These are phyloP conservation scores for Aspergillus viridinutans DNA, from an alignment of 2,329 filamentous ascomycete genomes.

Conservation along the genomic window DNA sequence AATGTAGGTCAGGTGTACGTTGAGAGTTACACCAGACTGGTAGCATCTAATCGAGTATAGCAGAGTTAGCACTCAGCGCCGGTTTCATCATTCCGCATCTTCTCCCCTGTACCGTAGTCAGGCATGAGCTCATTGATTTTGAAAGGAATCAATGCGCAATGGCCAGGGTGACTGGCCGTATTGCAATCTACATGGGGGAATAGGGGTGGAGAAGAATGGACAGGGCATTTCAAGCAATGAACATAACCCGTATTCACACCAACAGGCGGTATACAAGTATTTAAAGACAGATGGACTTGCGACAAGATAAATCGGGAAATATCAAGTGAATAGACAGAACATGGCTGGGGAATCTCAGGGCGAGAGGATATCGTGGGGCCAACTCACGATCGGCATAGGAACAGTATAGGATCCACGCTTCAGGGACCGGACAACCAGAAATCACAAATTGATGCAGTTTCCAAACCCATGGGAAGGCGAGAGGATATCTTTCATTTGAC, in stretches of 20 bases:
- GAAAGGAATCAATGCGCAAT: neutral
- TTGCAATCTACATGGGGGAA: neutral
- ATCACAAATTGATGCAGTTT: conserved; percentile 4
- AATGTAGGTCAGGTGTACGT: conserved; percentile 24
- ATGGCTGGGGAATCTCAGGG: conserved; percentile 1
- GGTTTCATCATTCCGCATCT: neutral
- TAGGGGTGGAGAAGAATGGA: neutral
- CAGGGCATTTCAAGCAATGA: neutral
- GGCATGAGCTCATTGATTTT: neutral
- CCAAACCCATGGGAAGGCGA: conserved; percentile 8
- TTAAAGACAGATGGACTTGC: neutral
- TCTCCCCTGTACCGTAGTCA: neutral
- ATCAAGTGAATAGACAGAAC: neutral
- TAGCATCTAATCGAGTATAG: conserved; percentile 25
- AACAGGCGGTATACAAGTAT: neutral
- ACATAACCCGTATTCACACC: neutral
- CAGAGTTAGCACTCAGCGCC: conserved; percentile 17
- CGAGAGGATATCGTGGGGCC: conserved; percentile 8
- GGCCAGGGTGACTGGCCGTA: neutral
- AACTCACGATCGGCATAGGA: conserved; percentile 35
- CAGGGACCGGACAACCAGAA: conserved; percentile 2
- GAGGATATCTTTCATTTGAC: conserved; percentile 4
- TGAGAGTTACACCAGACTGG: conserved; percentile 27
- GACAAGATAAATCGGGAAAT: neutral
- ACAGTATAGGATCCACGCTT: conserved; percentile 14